Evolutionary conservation across 192 early-diverging fungal genomes (phyloP).

Genomic region (Gamsiella multidivaricata): DNA sequence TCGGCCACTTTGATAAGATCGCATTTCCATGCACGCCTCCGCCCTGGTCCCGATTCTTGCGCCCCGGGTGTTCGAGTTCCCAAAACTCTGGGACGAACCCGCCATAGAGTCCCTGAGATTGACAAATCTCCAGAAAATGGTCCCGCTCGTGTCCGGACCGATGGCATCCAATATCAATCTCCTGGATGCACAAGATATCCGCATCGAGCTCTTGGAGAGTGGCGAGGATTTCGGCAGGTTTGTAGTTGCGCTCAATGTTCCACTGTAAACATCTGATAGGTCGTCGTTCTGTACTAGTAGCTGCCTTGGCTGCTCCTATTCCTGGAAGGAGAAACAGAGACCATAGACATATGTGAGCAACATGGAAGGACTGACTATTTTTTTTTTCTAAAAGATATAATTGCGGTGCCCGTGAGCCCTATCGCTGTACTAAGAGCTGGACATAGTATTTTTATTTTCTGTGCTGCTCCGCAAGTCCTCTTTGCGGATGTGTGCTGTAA

Average conservation of each 20-base stretch:
- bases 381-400: no score
- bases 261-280: constrained; percentile 78
- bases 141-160: constrained; percentile 69
- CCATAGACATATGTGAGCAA: no score
- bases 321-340: no score
- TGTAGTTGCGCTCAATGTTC: constrained; percentile 88
- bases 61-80: constrained; percentile 71
- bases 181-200: constrained; percentile 80
- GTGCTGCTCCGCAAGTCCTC: no score
- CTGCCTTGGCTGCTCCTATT: no score
- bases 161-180: constrained; percentile 79
- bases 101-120: constrained; percentile 67
- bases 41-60: constrained; percentile 70
- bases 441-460: no score
- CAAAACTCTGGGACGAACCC: constrained; percentile 80
- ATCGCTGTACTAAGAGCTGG: no score
- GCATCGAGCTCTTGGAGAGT: constrained; percentile 68
- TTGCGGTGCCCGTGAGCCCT: no score
- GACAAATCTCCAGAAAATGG: constrained; percentile 72
- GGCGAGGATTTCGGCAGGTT: constrained; percentile 67
- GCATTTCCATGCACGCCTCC: constrained; percentile 87
- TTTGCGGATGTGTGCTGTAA: no score
- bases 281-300: background rate
- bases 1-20: constrained; percentile 72
- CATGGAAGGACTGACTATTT: no score